Base-by-base conservation (phyloP, 306 rosid genomes). In the Ormosia emarginata region DNA sequence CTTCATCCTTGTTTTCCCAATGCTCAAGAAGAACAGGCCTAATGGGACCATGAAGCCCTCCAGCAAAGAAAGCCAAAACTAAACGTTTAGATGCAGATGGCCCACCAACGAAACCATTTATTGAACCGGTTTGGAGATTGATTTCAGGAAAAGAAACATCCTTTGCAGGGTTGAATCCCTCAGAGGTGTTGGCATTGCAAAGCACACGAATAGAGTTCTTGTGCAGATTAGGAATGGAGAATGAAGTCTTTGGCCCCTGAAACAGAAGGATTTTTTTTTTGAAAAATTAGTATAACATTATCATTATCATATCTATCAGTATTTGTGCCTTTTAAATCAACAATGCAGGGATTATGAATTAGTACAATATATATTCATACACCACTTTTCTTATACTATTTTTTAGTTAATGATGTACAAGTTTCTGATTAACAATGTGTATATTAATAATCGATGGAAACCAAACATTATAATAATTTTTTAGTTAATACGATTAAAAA, bases 91-190 rank as follows among this genome's bases (percentile, higher is more conserved):
- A 89, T 37, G 99, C 88, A 1, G 96, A 86, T 59, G 94, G 94
- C 6, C 98, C 99, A 0, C 96, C 97, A 0, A 85, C 1, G 10
- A 91, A 81, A 11, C 96, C 93, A 0, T 87, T 66, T 13, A 88
- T 82, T 7, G 82, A 47, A 10, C 98, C 96, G 0, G 90, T 91
- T 75, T 65, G 89, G 62, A 93, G 97, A 81, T 92, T 93, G 47
- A 95, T 87, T 75, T 95, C 98, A 0, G 99, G 98, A 77, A 95
- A 89, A 0, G 99, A 92, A 2, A 88, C 98, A 59, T 93, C 99
- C 86, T 89, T 93, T 3, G 87, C 41, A 2, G 92, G 97, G 83
- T 92, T 79, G 85, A 95, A 95, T 49, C 91, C 91, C 74, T 95
- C 97, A 0, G 97, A 93, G 30, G 97, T 93, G 81, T 95, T 95